Base-by-base conservation (phyloP, 192 early-diverging fungal genomes). In the Dissophora ornata region DNA sequence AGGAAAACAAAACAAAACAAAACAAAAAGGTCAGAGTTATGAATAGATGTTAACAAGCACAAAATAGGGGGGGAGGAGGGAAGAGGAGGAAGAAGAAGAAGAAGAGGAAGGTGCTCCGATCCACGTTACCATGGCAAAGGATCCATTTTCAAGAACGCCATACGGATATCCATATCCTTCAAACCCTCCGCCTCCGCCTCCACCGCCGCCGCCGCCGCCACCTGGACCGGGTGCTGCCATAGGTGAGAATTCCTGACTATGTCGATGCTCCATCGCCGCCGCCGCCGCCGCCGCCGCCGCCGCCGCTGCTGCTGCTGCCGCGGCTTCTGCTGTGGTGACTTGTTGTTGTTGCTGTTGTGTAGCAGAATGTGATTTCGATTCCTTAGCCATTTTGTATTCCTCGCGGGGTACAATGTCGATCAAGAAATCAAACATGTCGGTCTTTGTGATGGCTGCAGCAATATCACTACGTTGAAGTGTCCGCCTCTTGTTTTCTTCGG, bases 341-440 rank as follows among this genome's bases (percentile, higher is more conserved):
- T n/a, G n/a, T n/a, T n/a, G n/a, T n/a, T n/a, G n/a, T n/a, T n/a
- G n/a, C n/a, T n/a, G n/a, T n/a, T n/a, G n/a, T n/a, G n/a, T n/a
- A n/a, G n/a, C n/a, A n/a, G n/a, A n/a, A n/a, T n/a, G n/a, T n/a
- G n/a, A n/a, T n/a, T 71, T 71, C 42, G 38, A 21, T 29, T 73
- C 70, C 19, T 75, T 75, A 16, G 55, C 59, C 4, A 54, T 32
- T 34, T 67, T 66, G 50, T 45, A 67, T 12, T 96, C 95, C 45
- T 96, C 97, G 32, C 97, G 82, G 7, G 97, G 97, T 9, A 98
- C 95, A 81, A 98, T 95, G 57, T 98, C 97, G 70, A 98, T 97
- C 66, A 98, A 80, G 71, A 98, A 98, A 66, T 98, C 97, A 85
- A 94, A 98, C 93, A 94, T 93, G 70, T 98, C 97, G 24, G 90